Conservation (phyloP, 257 asterid species). For the Nicotiana tomentosiformis region DNA sequence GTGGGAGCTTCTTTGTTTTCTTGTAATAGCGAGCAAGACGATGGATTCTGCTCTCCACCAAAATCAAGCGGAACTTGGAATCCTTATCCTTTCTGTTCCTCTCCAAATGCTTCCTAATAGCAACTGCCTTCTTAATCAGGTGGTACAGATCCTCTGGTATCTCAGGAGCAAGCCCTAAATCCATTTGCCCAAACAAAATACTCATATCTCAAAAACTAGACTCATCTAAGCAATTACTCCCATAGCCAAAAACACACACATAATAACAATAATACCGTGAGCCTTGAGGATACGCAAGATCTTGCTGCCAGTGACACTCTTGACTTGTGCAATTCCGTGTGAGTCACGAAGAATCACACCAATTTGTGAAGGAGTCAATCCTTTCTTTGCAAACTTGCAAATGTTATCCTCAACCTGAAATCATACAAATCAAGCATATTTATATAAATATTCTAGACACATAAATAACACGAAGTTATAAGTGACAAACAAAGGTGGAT, state of each 20-base stretch:
- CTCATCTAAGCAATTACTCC: background rate
- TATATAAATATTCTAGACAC: background rate
- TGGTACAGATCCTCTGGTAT: conserved; percentile 57
- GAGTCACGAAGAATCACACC: conserved; percentile 88
- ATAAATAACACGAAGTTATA: background rate
- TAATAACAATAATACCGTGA: conserved; percentile 38
- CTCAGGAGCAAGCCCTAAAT: too few relatives aligned
- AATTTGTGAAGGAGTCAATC: conserved; percentile 75
- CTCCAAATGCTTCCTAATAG: conserved; percentile 83
- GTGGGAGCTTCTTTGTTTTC: conserved; percentile 93
- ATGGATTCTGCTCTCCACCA: conserved; percentile 90
- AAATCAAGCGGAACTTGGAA: conserved; percentile 77
- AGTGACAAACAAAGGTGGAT: background rate
- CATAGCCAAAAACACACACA: background rate
- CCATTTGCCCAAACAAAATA: background rate
- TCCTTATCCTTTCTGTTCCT: conserved; percentile 91
- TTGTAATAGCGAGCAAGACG: conserved; percentile 95
- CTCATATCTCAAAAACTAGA: background rate
- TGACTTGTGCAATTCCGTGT: conserved; percentile 86
- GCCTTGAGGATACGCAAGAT: conserved; percentile 87
- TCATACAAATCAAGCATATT: background rate
- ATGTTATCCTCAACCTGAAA: conserved; percentile 64
- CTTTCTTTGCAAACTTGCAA: conserved; percentile 74
- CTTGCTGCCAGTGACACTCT: conserved; percentile 81
- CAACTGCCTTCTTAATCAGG: conserved; percentile 82